These are phyloP conservation scores for Aspergillus ostianus DNA, from an alignment of 495 filamentous ascomycete genomes.

Conservation along the genomic window DNA sequence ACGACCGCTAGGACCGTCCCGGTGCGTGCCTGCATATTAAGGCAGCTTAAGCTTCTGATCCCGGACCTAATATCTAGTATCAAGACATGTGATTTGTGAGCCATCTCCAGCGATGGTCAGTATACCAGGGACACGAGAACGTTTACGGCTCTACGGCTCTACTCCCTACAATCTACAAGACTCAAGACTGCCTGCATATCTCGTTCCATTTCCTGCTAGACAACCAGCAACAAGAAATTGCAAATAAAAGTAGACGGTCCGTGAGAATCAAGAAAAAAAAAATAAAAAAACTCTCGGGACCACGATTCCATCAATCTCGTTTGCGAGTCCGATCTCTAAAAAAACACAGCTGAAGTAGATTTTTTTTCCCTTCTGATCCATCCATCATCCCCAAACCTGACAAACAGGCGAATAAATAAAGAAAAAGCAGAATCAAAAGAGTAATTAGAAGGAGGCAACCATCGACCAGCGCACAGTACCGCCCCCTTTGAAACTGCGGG, in stretches of 20 bases:
- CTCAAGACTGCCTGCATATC: background rate
- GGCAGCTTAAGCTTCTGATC: background rate
- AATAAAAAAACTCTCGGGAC: background rate
- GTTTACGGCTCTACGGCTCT: background rate
- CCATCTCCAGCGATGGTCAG: too few relatives aligned
- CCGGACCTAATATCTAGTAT: too few relatives aligned
- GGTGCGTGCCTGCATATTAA: background rate
- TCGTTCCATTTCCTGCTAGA: background rate
- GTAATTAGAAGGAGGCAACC: slow-evolving; percentile 44
- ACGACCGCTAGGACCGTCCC: background rate
- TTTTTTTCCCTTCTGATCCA: slow-evolving; percentile 7
- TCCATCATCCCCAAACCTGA: background rate
- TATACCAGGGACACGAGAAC: too few relatives aligned
- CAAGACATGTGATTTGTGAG: too few relatives aligned
- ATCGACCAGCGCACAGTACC: slow-evolving; percentile 65
- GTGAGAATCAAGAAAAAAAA: background rate
- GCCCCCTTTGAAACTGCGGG: slow-evolving; percentile 40
- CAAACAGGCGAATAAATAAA: background rate
- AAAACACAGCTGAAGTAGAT: background rate
- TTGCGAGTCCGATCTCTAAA: background rate
- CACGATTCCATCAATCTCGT: background rate
- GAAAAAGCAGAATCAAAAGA: slow-evolving; percentile 21
- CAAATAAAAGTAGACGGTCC: background rate
- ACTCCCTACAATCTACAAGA: background rate
- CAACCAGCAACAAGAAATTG: background rate